Base-by-base conservation (phyloP, 169 alveolate genomes). In the Plasmodium cynomolgi region DNA sequence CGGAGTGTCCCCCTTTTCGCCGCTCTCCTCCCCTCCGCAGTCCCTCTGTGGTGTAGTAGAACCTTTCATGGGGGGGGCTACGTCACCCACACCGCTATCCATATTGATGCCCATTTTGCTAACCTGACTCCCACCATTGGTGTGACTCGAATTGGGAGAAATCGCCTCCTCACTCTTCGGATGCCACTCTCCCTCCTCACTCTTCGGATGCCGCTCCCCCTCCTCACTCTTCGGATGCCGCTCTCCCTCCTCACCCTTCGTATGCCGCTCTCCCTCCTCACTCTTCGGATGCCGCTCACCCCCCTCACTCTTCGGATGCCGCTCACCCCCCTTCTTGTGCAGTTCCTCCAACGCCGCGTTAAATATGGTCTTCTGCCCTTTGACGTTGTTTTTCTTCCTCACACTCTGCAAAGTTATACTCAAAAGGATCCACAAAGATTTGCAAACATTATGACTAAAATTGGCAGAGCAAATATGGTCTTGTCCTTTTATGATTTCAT, bases 331-430 rank as follows among this genome's bases (percentile, higher is more conserved):
- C 13, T 56, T n/a, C 20, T 3, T 20, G 44, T 83, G 1, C 33
- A 88, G 47, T 6, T 79, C 58, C 33, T 88, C 37, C 13, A 56
- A 29, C 0, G 94, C 9, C 1, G 83, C 72, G 50, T 88, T 88
- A 88, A 88, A 88, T 79, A 88, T 88, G 0, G 94, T 88, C 72
- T 15, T 88, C 72, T 88, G 94, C 1, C 72, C 68, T 9, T 88
- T 88, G 6, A 77, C 37, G 23, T 88, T 88, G 81, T 79, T 88
- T 47, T 88, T 88, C 71, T 88, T 88, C 50, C 81, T 79, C 33
- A 88, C 88, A 58, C 85, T 88, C 29, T 88, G 94, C n/a, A 88
- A 11, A 5, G 94, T 88, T 23, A 88, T 50, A 62, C 94, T 79
- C 56, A 88, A 58, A 44, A 88, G 47, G 41, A 79, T 88, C 94